Evolutionary conservation across 2,329 filamentous ascomycete genomes (phyloP).

Genomic region (Clarireedia monteithiana): DNA sequence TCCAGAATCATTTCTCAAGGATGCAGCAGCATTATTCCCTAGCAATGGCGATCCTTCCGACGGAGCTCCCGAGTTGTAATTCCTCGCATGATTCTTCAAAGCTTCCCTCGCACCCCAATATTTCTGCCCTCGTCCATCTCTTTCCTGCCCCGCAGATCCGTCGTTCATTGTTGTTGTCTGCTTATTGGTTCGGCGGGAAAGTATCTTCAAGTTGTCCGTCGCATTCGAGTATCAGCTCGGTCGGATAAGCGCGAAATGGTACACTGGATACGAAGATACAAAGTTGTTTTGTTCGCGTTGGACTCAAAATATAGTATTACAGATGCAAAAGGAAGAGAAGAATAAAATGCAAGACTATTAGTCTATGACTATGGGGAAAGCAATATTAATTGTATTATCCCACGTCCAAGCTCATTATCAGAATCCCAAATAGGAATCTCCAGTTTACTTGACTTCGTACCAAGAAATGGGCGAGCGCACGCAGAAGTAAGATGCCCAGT

Average conservation of each 20-base stretch:
- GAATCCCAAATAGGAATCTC: neutral
- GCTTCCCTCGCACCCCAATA: conserved; percentile 22
- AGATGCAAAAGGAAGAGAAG: neutral
- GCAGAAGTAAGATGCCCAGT: too few species aligned
- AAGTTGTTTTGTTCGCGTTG: neutral
- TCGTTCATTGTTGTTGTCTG: conserved; percentile 1
- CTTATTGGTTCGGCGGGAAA: neutral
- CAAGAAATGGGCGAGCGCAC: too few species aligned
- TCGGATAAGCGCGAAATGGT: too few species aligned
- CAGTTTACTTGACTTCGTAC: too few species aligned
- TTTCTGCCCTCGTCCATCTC: neutral
- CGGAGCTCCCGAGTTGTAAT: conserved; percentile 6
- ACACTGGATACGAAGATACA: too few species aligned
- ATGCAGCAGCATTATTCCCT: conserved; percentile 13
- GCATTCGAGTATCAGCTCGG: neutral
- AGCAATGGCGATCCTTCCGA: conserved; percentile 21
- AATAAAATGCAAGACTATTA: neutral
- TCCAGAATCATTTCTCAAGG: neutral
- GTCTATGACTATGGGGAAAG: neutral
- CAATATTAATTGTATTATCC: neutral
- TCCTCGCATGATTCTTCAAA: conserved; percentile 17
- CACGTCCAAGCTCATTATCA: too few species aligned
- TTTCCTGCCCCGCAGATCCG: neutral
- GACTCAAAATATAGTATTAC: neutral
- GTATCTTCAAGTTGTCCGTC: neutral